Evolutionary conservation across 192 early-diverging fungal species (phyloP), one percentile per base, ranked within the genome.

Genomic region (Coemansia sp.): DNA sequence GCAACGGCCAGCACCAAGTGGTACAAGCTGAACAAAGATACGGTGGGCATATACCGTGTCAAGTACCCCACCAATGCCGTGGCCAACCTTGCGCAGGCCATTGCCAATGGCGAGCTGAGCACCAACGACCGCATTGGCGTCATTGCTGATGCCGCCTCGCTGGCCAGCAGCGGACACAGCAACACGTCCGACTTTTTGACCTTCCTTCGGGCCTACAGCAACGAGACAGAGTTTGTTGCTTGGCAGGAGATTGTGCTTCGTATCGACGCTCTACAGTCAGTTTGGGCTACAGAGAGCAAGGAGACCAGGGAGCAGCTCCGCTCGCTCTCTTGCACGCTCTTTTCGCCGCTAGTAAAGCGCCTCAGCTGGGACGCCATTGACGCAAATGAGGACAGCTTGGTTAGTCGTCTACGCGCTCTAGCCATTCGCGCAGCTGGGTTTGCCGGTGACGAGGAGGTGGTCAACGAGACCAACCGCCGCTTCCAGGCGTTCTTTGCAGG

Each of bases 1-100:
- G 75, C 87, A 15, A 65, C 87, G 11, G 64, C 78, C 19, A 68
- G 54, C 53, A 63, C 84, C 15, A 72, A 66, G 56, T 87, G 86
- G 65, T 95, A 86, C 83, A 95, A 95, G 82, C 83, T 98, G 46
- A 98, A 98, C 85, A 83, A 80, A 53, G 80, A 83, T 52, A 84
- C 87, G 46, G 89, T 86, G 17, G 89, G 91, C 15, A 87, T 98
- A 58, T 98, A 92, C 82, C 87, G 94, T 32, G 92, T 94, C 4
- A 87, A 91, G 39, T 91, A 91, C 46, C 83, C 87, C 12, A 63
- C 82, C 19, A 61, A 81, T 9, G 75, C 82, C 5, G 80, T 91
- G 27, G 67, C 59, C 41, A 76, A 79, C 18, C 72, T 91, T 43
- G 86, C 80, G 3, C 61, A 83, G 15, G 83, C 81, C 24, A 82